Percentiles rank a stretch among this genome's conserved stretches.
Conservation (phyloP, 2,329 filamentous ascomycete species). For the Beauveria sp. region DNA sequence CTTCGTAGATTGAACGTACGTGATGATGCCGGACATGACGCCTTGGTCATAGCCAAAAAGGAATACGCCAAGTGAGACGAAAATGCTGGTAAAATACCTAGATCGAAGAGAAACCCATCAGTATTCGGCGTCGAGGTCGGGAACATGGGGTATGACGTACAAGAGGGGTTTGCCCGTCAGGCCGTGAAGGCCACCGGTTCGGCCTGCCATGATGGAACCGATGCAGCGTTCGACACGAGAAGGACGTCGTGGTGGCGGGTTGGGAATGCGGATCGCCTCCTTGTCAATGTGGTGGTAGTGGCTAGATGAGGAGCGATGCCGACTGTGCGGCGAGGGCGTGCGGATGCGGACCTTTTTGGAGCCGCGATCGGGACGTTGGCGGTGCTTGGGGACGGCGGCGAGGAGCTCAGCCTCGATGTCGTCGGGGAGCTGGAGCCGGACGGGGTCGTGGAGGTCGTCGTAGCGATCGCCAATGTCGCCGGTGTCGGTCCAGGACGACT, state of each 20-base stretch:
- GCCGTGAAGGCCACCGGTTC: constrained; percentile 72
- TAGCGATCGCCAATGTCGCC: constrained; percentile 91
- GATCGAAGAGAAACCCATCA: constrained; percentile 14
- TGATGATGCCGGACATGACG: constrained; percentile 72
- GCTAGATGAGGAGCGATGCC: constrained; percentile 27
- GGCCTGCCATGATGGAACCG: constrained; percentile 78
- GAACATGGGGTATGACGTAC: constrained; percentile 40
- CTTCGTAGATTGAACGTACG: constrained; percentile 36
- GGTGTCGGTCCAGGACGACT: constrained; percentile 83
- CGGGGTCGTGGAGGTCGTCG: constrained; percentile 72
- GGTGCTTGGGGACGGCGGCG: constrained; percentile 39
- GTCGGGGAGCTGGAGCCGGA: constrained; percentile 61
- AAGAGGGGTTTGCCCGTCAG: constrained; percentile 92
- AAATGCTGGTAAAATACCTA: constrained; percentile 92
- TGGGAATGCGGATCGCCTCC: constrained; percentile 78
- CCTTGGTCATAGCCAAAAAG: constrained; percentile 86
- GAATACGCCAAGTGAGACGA: constrained; percentile 80
- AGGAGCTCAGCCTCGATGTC: constrained; percentile 57
- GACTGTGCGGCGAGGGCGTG: constrained; percentile 34
- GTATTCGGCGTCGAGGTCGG: constrained; percentile 11
- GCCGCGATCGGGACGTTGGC: constrained; percentile 26
- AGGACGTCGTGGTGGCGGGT: constrained; percentile 54
- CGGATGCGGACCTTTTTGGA: constrained; percentile 63
- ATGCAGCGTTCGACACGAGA: constrained; percentile 62
- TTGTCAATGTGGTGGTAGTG: constrained; percentile 46